Evolutionary conservation across 2,329 filamentous ascomycete species (phyloP).

Genomic region (Phyllosticta capitalensis): DNA sequence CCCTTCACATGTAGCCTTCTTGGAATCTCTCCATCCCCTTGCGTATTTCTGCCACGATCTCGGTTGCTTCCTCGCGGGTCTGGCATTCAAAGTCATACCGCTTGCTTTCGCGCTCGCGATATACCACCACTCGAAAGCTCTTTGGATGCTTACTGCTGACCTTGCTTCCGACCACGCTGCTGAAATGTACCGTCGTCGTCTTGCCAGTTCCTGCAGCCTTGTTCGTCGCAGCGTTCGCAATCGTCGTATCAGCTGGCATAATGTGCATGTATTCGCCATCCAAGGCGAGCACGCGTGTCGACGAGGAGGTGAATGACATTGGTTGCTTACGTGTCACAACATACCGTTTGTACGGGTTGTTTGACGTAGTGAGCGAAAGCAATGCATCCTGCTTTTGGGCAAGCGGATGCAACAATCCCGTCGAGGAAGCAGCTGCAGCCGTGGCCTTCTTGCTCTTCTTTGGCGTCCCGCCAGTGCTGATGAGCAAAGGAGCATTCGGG

Average conservation of each 20-base stretch:
- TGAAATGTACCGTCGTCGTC: conserved; percentile 74
- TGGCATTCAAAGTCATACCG: conserved; percentile 79
- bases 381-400: conserved; percentile 49
- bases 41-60: conserved; percentile 63
- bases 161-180: conserved; percentile 72
- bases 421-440: conserved; percentile 36
- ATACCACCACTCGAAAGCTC: conserved; percentile 71
- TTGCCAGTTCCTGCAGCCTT: conserved; percentile 52
- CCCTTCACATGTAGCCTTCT: conserved; percentile 4
- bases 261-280: conserved; percentile 84
- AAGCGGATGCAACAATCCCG: conserved; percentile 52
- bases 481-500: conserved; percentile 55
- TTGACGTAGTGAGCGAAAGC: conserved; percentile 30
- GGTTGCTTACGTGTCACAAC: conserved; percentile 74
- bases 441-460: conserved; percentile 46
- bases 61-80: conserved; percentile 60
- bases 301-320: conserved; percentile 68
- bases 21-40: conserved; percentile 11
- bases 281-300: conserved; percentile 67
- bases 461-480: conserved; percentile 41
- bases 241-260: conserved; percentile 48
- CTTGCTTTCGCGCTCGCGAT: conserved; percentile 66
- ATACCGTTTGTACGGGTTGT: conserved; percentile 57
- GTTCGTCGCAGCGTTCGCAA: conserved; percentile 32
- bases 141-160: conserved; percentile 70